Evolutionary conservation across 176 grass and related monocot species (phyloP), one percentile per base, ranked within the genome.

Genomic region (Carex scoparia): DNA sequence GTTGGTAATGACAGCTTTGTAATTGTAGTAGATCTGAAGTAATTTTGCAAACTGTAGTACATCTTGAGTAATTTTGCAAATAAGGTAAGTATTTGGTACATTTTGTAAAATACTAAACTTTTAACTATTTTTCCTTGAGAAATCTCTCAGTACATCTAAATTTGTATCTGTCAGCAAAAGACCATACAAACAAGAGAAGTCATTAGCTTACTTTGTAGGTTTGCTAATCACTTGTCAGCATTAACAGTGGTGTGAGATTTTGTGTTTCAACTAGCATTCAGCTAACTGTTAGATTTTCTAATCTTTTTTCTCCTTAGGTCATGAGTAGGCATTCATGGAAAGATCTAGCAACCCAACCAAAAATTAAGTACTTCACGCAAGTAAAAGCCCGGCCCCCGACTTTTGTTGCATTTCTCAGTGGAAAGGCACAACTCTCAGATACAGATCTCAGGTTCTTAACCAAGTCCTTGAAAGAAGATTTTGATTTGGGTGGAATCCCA

Each of bases 281-380:
- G 1, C 42, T 54, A 71, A 71, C 35, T 55, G 48, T 14, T 56
- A 31, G 4, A 18, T 70, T 32, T 69, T 60, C 15, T 38, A 35
- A 79, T 33, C 13, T 59, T 78, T 5, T 69, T 40, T 75, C 62
- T 37, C 83, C 79, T 86, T 46, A 98, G 93, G 93, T 98, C 30
- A 98, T 94, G 96, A 92, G 96, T 86, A 89, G 91, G 79, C 95
- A 98, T 83, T 98, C 95, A 18, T 98, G 93, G 93, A 93, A 93
- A 93, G 95, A 98, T 76, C 77, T 79, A 81, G 95, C 91, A 49
- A 94, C 93, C 5, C 91, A 98, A 79, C 88, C 95, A 61, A 95
- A 98, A 85, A 86, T 98, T 11, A 98, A 98, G 83, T 98, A 98
- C 79, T 98, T 98, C 85, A 95, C 95, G 65, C 95, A 95, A 81